Base-by-base conservation (phyloP, 371 early-diverging fungal species). In the Globomyces sp. region DNA sequence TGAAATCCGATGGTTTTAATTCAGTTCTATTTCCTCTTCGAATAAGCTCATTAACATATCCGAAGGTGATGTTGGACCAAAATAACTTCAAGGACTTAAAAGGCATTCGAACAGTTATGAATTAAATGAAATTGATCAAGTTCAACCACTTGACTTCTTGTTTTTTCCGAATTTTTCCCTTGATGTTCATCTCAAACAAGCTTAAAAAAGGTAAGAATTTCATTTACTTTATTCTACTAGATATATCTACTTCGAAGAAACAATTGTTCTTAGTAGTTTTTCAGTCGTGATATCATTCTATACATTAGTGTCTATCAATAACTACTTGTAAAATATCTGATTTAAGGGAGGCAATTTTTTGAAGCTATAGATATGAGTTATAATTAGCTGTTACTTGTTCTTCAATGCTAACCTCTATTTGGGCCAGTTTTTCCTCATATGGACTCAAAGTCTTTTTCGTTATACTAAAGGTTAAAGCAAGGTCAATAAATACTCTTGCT, bases 331-430 rank as follows among this genome's bases (percentile, higher is more conserved):
- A 45, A 10, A 58, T 58, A 13, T 8, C 9, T 1, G 44, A 24
- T 40, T 58, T 58, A 37, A n/a, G 6, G 5, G 24, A 8, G 41
- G 59, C 9, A n/a, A 58, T 58, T 40, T 58, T 58, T 8, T 58
- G n/a, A 37, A 58, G 40, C 34, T 76, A 24, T 24, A 24, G 24
- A 24, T 24, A 24, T 24, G 24, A 24, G 24, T 24, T 24, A 24
- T 24, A 24, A 24, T 24, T 24, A 24, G 24, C 24, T 24, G 24
- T 24, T 24, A 24, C 24, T 24, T 24, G 70, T 63, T 77, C 78
- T 50, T 77, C 79, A 46, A 81, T 79, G 11, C 59, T 57, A 6
- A 41, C 49, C 47, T 81, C 81, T 3, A 81, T 64, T 41, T 65
- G 53, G 64, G 71, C 75, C 44, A 81, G 50, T 55, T 76, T 70